Base-by-base conservation (phyloP, 768 basidiomycete genomes). In the Boletus rubescentipes region DNA sequence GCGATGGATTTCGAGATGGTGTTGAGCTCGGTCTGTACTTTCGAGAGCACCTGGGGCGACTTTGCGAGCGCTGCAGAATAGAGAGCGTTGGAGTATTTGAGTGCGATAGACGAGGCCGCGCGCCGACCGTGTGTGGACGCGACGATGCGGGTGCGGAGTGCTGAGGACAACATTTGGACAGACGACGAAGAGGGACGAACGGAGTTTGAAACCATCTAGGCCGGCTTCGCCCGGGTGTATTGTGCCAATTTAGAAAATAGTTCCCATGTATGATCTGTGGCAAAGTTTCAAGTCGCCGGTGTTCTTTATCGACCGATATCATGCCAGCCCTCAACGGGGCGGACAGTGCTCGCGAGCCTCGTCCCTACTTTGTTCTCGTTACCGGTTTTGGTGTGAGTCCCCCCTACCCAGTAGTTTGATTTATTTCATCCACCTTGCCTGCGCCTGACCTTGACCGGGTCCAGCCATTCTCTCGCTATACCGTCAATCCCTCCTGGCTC, bases 11-110 rank as follows among this genome's bases (percentile, higher is more conserved):
- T 79, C 60, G 85, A 77, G 70, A 98, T 82, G 61, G 74, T 73
- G 63, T 73, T 75, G 60, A 98, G 84, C 69, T 98, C 97, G 44
- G 84, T 67, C 72, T 94, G 90, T 64, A 98, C 91, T 69, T 89
- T 86, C 73, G 72, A 85, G 73, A 98, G 87, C 43, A 83, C 81
- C 68, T 85, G 82, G 23, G 91, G 86, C 4, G 93, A 94, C 75
- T 89, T 89, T 60, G 83, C 77, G 65, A 93, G 84, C 9, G 91
- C 88, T 34, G 91, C 91, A 37, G 82, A 81, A 67, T 88, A 93
- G 56, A 85, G 77, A 31, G 91, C 91, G 54, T 86, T 86, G 58
- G 91, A 90, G 67, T 93, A 93, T 74, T 92, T 93, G 66, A 80
- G 73, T 11, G 91, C 87, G 61, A 93, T 87, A 55, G 81, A 73